Base-by-base conservation (phyloP, 306 rosid genomes). In the Lithocarpus polystachyus region DNA sequence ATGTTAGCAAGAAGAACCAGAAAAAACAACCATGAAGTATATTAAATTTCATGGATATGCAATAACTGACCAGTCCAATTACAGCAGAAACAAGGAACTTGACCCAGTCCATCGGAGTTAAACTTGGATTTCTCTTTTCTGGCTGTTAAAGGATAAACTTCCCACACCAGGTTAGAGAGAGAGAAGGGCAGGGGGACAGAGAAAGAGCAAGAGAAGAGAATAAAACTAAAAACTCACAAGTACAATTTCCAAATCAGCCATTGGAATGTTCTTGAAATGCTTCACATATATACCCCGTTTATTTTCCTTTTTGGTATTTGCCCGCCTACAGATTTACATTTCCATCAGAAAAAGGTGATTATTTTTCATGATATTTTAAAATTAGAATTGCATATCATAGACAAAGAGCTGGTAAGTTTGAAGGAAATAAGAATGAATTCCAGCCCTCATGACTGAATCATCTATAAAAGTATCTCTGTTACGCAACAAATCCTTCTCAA, bases 91-190 rank as follows among this genome's bases (percentile, higher is more conserved):
- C 89, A 75, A 95, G 86, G 88, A 95, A 93, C 72, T 83, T 93
- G 83, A 91, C 96, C 99, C 99, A 95, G 83, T 95, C 99, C 98
- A 90, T 95, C 79, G 99, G 99, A 83, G 97, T 95, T 83, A 93
- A 89, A 84, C 98, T 97, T 24, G 99, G 98, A 83, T 83, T 95
- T 90, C 88, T 90, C 94, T 93, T 95, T 79, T 93, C 99, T 18
- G 99, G 99, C 99, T 95, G 94, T 72, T 79, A 79, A 71, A 24
- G 37, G 77, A 79, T 45, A 83, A 48, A 13, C 77, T 77, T 81
- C 35, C 77, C 65, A 65, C 14, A 77, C 52, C 33, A 37, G 56
- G 82, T 88, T 71, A 76, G 77, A 65, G 61, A 56, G n/a, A 22
- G 52, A 48, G 40, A 60, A 70, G 22, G 35, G 11, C 52, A 48